Conservation (phyloP, 2,329 filamentous ascomycete species). For the Fusarium subglutinans region DNA sequence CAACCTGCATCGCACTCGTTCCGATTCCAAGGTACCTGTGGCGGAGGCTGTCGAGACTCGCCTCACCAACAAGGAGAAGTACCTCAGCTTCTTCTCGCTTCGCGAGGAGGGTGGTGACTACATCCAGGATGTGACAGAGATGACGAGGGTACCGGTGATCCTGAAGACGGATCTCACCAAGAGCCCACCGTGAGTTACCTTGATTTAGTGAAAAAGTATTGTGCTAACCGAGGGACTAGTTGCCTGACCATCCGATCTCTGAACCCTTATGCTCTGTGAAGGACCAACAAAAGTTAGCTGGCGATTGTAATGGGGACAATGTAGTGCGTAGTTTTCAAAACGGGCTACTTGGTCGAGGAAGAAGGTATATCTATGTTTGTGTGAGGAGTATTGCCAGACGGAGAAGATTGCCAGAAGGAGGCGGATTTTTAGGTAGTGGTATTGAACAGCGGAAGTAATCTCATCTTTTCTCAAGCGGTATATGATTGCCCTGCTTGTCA, state of each 20-base stretch:
- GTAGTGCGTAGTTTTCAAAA: slow-evolving; percentile 12
- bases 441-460: slow-evolving; percentile 32
- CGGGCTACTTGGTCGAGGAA: slow-evolving; percentile 13
- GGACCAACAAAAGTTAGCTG: slow-evolving; percentile 21
- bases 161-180: slow-evolving; percentile 98
- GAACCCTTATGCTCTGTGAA: slow-evolving; percentile 77
- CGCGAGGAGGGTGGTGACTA: slow-evolving; percentile 94
- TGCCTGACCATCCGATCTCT: slow-evolving; percentile 86
- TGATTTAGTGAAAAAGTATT: neutral
- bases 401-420: slow-evolving; percentile 29
- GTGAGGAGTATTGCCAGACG: slow-evolving; percentile 12
- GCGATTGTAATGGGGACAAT: slow-evolving; percentile 14
- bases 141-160: slow-evolving; percentile 97
- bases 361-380: slow-evolving; percentile 13
- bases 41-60: slow-evolving; percentile 80
- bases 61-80: slow-evolving; percentile 94
- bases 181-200: slow-evolving; percentile 94
- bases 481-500: neutral
- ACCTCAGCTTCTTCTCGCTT: slow-evolving; percentile 86
- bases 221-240: slow-evolving; percentile 54
- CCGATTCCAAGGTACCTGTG: slow-evolving; percentile 88
- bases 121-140: slow-evolving; percentile 98
- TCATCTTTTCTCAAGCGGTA: slow-evolving; percentile 24
- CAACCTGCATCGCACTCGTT: slow-evolving; percentile 85
- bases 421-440: slow-evolving; percentile 21